A percentile compares a stretch with the other conserved stretches of the same genome.
Evolutionary conservation across 768 basidiomycete species (phyloP).

Genomic region (Artomyces pyxidatus): DNA sequence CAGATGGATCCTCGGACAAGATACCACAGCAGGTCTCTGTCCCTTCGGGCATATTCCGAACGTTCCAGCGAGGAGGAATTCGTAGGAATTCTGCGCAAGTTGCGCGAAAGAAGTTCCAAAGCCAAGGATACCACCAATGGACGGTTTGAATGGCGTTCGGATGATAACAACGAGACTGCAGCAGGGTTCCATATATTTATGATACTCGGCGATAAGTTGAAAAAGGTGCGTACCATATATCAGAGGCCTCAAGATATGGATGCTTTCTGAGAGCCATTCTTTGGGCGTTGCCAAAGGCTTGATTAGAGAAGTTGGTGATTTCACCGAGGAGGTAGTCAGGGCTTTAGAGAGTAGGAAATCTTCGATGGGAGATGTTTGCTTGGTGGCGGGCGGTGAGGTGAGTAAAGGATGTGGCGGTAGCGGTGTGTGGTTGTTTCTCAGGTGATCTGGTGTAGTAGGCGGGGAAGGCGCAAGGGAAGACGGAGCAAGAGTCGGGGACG

Average conservation of each 20-base stretch:
- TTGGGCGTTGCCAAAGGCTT: slow-evolving; percentile 49
- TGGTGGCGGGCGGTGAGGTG: slow-evolving; percentile 40
- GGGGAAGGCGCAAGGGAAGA: slow-evolving; percentile 50
- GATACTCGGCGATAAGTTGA: slow-evolving; percentile 2
- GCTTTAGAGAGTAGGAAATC: slow-evolving; percentile 81
- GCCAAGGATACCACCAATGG: slow-evolving; percentile 58
- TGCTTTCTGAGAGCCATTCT: slow-evolving; percentile 67
- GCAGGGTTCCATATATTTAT: slow-evolving; percentile 30
- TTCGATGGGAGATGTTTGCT: slow-evolving; percentile 54
- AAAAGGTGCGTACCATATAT: slow-evolving; percentile 53
- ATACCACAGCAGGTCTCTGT: slow-evolving; percentile 79
- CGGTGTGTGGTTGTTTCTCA: slow-evolving; percentile 68
- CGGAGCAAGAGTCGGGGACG: slow-evolving; percentile 53
- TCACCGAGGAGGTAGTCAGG: slow-evolving; percentile 63
- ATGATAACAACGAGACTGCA: too few species aligned
- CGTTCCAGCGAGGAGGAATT: slow-evolving; percentile 59
- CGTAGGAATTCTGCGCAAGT: slow-evolving; percentile 59
- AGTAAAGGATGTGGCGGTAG: slow-evolving; percentile 60
- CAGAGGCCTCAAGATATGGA: slow-evolving; percentile 69
- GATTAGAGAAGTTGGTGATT: slow-evolving; percentile 60
- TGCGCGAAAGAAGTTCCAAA: slow-evolving; percentile 69
- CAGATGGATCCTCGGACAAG: slow-evolving; percentile 82
- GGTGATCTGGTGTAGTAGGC: slow-evolving; percentile 65
- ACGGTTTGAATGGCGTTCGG: slow-evolving; percentile 39
- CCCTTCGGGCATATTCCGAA: slow-evolving; percentile 73